These are phyloP conservation scores for Jacaranda copaia DNA, from an alignment of 257 asterid species.

Conservation along the genomic window DNA sequence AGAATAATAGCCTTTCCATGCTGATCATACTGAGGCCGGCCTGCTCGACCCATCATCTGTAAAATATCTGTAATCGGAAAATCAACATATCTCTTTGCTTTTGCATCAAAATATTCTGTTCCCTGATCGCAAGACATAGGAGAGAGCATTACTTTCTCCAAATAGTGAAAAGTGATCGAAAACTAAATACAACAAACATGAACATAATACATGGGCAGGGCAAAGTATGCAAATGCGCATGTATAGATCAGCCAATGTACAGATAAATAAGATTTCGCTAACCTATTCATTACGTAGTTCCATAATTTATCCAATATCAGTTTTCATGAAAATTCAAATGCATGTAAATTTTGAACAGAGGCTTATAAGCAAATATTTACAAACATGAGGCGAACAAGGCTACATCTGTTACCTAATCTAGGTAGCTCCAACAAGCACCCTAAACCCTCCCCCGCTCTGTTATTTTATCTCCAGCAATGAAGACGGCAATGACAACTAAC, in stretches of 20 bases:
- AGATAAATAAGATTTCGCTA: neutral
- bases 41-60: slow-evolving; percentile 99
- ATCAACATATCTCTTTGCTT: slow-evolving; percentile 92
- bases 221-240: neutral
- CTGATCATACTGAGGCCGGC: slow-evolving; percentile 98
- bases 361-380: neutral
- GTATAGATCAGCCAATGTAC: slow-evolving; percentile 14
- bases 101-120: slow-evolving; percentile 93
- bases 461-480: neutral
- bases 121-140: slow-evolving; percentile 62
- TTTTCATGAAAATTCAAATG: neutral
- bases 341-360: neutral
- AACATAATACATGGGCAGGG: slow-evolving; percentile 5
- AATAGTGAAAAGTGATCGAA: slow-evolving; percentile 18
- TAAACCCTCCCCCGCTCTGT: neutral
- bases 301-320: slow-evolving; percentile 9
- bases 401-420: slow-evolving; percentile 1
- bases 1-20: slow-evolving; percentile 99
- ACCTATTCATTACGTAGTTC: neutral
- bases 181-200: neutral
- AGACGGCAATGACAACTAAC: neutral
- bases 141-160: slow-evolving; percentile 18
- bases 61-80: slow-evolving; percentile 95
- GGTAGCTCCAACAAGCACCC: neutral
- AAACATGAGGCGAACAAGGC: neutral